phyloP scores from a whole-genome alignment of 768 basidiomycete species.

The Termitomyces sp. region DNA sequence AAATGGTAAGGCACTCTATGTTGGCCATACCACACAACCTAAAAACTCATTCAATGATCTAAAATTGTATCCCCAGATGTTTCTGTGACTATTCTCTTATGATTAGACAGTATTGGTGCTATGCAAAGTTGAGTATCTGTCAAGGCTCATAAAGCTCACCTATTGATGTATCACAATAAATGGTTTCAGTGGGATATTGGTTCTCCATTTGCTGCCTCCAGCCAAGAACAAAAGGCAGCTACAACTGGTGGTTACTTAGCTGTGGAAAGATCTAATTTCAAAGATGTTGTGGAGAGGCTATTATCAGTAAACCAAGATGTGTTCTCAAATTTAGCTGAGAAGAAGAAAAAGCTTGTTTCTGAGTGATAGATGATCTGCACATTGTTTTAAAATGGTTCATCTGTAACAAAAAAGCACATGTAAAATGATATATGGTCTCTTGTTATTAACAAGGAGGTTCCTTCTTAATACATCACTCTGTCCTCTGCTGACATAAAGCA shows the following conservation, averaged over 20 bases:
- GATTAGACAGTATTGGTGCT: slow-evolving; percentile 18
- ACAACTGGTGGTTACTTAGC: slow-evolving; percentile 23
- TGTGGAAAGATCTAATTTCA: slow-evolving; percentile 21
- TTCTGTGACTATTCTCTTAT: slow-evolving; percentile 40
- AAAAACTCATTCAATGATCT: slow-evolving; percentile 29
- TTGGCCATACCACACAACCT: slow-evolving; percentile 20
- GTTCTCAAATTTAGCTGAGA: no score
- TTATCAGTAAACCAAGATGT: no score
- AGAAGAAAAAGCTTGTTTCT: no score
- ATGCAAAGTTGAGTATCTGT: slow-evolving; percentile 13
- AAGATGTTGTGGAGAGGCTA: no score
- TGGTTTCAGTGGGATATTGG: no score
- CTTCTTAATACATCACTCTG: no score
- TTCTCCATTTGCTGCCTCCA: slow-evolving; percentile 37
- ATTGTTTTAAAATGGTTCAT: no score
- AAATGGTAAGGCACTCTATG: slow-evolving; percentile 19
- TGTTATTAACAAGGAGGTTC: no score
- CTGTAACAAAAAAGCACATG: no score
- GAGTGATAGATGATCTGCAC: no score
- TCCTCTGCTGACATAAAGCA: no score
- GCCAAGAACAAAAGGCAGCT: slow-evolving; percentile 30
- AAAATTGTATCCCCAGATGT: slow-evolving; percentile 33
- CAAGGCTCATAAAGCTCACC: slow-evolving; percentile 19
- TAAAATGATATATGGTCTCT: no score
- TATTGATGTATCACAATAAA: slow-evolving; percentile 35